Evolutionary conservation across 1,139 yeast genomes (phyloP).

Genomic region (Saccharomyces hybrid): DNA sequence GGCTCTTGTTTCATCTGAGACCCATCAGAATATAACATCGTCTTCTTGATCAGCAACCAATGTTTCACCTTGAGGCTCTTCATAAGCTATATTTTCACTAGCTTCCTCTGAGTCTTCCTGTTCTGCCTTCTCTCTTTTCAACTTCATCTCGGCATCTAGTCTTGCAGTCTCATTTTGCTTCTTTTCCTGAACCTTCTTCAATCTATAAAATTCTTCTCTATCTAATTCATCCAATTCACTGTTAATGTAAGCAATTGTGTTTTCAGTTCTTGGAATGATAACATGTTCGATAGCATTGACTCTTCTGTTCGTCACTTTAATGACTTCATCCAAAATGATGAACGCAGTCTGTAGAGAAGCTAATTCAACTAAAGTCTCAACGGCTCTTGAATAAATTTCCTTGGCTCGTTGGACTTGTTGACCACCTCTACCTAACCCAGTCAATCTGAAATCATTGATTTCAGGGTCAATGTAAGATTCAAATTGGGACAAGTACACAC

Average conservation of each 20-base stretch:
- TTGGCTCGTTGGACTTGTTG: conserved; percentile 96
- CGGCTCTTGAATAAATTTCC: conserved; percentile 86
- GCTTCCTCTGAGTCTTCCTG: conserved; percentile 9
- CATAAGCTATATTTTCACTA: conserved; percentile 3
- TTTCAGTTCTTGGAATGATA: conserved; percentile 93
- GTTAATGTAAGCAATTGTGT: conserved; percentile 86
- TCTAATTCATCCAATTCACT: conserved; percentile 95
- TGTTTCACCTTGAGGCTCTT: conserved; percentile 20
- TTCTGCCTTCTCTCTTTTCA: conserved; percentile 17
- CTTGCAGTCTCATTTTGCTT: conserved; percentile 52
- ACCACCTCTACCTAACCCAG: conserved; percentile 97
- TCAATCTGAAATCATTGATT: conserved; percentile 88
- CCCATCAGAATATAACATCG: conserved; percentile 40
- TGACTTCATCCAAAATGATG: conserved; percentile 92
- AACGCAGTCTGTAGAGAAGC: conserved; percentile 95
- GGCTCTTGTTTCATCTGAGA: neutral
- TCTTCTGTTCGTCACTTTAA: conserved; percentile 94
- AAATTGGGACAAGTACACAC: conserved; percentile 89
- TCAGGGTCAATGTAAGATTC: conserved; percentile 76
- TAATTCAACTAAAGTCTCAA: conserved; percentile 88
- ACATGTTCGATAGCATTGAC: conserved; percentile 98
- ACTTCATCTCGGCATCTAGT: conserved; percentile 31
- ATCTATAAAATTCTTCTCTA: conserved; percentile 93
- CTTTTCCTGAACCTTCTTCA: conserved; percentile 92
- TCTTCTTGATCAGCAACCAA: conserved; percentile 40